phyloP scores from a whole-genome alignment of 1,284 basidiomycete species.

The Schizophyllum commune region DNA sequence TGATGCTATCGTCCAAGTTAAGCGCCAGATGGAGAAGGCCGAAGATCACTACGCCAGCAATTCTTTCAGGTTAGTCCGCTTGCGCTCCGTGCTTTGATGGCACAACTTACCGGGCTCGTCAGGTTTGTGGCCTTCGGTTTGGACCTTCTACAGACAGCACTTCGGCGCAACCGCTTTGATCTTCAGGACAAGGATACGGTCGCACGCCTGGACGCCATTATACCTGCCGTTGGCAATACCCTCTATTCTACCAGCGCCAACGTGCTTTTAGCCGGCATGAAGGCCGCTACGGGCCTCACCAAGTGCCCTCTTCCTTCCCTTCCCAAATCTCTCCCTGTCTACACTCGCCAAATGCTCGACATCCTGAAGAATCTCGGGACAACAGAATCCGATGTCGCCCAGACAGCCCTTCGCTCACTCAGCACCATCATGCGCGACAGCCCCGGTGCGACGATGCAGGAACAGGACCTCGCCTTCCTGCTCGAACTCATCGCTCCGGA shows the following conservation, averaged over 20 bases:
- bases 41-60: slow-evolving; percentile 77
- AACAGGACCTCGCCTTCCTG: slow-evolving; percentile 84
- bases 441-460: slow-evolving; percentile 63
- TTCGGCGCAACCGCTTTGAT: slow-evolving; percentile 82
- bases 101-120: slow-evolving; percentile 11
- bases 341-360: slow-evolving; percentile 81
- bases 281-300: slow-evolving; percentile 74
- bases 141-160: slow-evolving; percentile 86
- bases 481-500: slow-evolving; percentile 85
- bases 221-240: slow-evolving; percentile 85
- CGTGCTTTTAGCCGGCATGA: slow-evolving; percentile 78
- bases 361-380: slow-evolving; percentile 82
- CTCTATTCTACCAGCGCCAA: slow-evolving; percentile 80
- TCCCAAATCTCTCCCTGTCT: slow-evolving; percentile 74
- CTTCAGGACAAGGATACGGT: slow-evolving; percentile 69
- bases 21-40: slow-evolving; percentile 52
- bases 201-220: slow-evolving; percentile 80
- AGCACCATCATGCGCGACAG: slow-evolving; percentile 84
- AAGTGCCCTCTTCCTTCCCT: slow-evolving; percentile 82
- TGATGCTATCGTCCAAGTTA: slow-evolving; percentile 72
- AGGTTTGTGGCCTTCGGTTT: slow-evolving; percentile 93
- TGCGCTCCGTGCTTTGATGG: background rate
- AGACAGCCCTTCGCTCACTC: slow-evolving; percentile 84
- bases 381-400: slow-evolving; percentile 86
- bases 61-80: slow-evolving; percentile 58